A percentile compares a stretch with the other conserved stretches of the same genome.
phyloP scores from a whole-genome alignment of 768 basidiomycete genomes.

The Cystobasidium onofrii region DNA sequence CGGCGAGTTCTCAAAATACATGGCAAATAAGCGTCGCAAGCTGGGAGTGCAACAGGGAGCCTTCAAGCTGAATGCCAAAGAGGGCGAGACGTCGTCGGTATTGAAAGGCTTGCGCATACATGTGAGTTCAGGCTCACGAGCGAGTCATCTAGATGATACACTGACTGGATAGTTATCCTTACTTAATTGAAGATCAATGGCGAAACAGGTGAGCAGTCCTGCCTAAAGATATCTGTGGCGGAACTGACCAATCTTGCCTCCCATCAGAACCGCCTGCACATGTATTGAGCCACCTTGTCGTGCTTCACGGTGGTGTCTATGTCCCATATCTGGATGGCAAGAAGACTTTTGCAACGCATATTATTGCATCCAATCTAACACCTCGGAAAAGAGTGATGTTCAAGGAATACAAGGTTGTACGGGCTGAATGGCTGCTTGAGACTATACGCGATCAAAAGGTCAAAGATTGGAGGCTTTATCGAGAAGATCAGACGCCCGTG shows the following conservation, averaged over 20 bases:
- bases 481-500: conserved; percentile 39
- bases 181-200: conserved; percentile 65
- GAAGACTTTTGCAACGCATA: conserved; percentile 66
- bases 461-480: conserved; percentile 71
- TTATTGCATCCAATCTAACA: conserved; percentile 83
- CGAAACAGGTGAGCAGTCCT: conserved; percentile 52
- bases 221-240: neutral
- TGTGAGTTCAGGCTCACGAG: conserved; percentile 50
- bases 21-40: conserved; percentile 82
- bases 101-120: conserved; percentile 72
- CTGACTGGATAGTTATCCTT: neutral
- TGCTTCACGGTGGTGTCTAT: conserved; percentile 72
- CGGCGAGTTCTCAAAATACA: conserved; percentile 48
- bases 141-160: neutral
- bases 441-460: conserved; percentile 62
- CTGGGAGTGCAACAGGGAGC: conserved; percentile 62
- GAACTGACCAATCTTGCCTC: neutral
- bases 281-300: conserved; percentile 67
- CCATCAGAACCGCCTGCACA: conserved; percentile 67
- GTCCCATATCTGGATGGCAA: conserved; percentile 77
- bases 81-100: conserved; percentile 50
- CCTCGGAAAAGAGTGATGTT: conserved; percentile 83
- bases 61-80: conserved; percentile 34
- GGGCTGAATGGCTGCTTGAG: conserved; percentile 77
- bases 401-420: conserved; percentile 78